Base-by-base conservation (phyloP, 805 yeast species). In the Wickerhamiella spandovensis region DNA sequence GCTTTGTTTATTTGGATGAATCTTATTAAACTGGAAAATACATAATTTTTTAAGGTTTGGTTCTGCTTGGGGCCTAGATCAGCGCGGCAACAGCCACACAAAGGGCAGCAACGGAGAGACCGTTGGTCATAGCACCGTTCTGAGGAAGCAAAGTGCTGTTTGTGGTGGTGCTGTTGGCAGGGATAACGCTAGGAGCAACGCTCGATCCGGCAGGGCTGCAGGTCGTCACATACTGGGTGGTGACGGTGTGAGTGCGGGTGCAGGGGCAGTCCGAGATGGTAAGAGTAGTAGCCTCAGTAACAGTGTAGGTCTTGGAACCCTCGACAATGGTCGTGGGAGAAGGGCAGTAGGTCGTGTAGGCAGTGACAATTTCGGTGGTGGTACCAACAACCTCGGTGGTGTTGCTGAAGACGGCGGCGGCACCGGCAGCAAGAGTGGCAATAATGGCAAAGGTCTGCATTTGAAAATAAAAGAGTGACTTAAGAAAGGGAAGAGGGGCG, bases 271-370 rank as follows among this genome's bases (percentile, higher is more conserved):
- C 51, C 21, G 55, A 50, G 28, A 54, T 46, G 9, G 57, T 53
- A 2, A 54, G 18, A 6, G 55, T 51, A 25, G 53, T 39, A 17
- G 51, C 48, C 15, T 24, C 35, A 10, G 57, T 51, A 5, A 43
- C 87, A 58, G 83, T 78, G 78, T 78, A 75, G 64, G 90, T 82
- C 66, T 66, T 66, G 73, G 74, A 74, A 76, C 79, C 81, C 68
- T 80, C 78, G 57, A 71, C 73, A 53, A 84, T 61, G 54, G 75
- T 69, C 61, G 95, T 85, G 49, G 95, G 69, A 55, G 63, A 71
- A 67, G 95, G 94, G 71, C 94, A 85, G 47, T 28, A 44, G n/a
- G 45, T 43, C 6, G 45, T 43, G 45, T 43, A 43, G 32, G 45
- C 45, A 13, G 45, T 43, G 20, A 43, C 45, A 20, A 23, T 12